Evolutionary conservation across 257 asterid species (phyloP).

Genomic region (Solanum arcanum): DNA sequence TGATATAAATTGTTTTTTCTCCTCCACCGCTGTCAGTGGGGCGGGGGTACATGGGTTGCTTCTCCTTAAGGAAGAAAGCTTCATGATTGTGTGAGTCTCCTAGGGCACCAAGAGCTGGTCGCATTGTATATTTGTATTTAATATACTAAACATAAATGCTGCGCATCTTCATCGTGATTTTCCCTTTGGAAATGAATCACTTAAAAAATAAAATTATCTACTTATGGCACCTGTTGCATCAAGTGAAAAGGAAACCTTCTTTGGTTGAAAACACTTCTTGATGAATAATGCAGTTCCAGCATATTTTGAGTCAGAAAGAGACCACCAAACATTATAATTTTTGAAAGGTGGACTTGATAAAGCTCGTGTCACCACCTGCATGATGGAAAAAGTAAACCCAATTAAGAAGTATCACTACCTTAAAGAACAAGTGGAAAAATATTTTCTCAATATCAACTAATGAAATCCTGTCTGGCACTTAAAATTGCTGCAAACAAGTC

Average conservation of each 20-base stretch:
- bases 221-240: conserved; percentile 52
- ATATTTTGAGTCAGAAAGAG: conserved; percentile 87
- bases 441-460: neutral
- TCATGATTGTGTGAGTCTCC: neutral
- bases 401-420: neutral
- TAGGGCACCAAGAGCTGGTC: neutral
- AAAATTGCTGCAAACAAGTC: neutral
- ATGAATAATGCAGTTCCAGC: conserved; percentile 88
- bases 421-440: neutral
- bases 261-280: conserved; percentile 68
- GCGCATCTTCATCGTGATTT: neutral
- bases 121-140: neutral
- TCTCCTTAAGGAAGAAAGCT: neutral
- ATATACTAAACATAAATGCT: neutral
- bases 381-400: neutral
- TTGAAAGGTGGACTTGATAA: conserved; percentile 57
- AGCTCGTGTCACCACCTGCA: conserved; percentile 75
- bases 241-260: conserved; percentile 65
- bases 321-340: conserved; percentile 85
- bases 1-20: neutral
- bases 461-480: neutral
- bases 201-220: neutral
- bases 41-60: neutral
- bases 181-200: neutral
- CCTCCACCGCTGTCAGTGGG: neutral